Percentiles rank a stretch among this genome's conserved stretches.
phyloP scores from a whole-genome alignment of 2,329 filamentous ascomycete species.

The Ascochyta pisi region DNA sequence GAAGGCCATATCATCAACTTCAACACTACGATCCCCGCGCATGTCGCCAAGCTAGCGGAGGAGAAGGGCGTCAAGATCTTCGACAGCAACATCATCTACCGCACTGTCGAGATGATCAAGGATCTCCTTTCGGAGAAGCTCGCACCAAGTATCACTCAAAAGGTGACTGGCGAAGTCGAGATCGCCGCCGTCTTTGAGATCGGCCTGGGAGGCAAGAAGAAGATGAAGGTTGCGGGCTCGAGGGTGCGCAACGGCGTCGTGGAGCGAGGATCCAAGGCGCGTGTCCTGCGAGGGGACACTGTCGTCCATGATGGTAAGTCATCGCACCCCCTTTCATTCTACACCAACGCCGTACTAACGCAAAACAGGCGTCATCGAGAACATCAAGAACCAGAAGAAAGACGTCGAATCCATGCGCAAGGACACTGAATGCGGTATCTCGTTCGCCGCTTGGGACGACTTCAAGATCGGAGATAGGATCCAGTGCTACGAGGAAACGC shows the following conservation, averaged over 20 bases:
- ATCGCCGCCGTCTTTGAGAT: slow-evolving; percentile 84
- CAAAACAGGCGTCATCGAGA: slow-evolving; percentile 72
- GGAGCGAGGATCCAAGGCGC: slow-evolving; percentile 67
- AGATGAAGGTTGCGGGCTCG: slow-evolving; percentile 82
- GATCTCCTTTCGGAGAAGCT: slow-evolving; percentile 73
- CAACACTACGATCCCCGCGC: slow-evolving; percentile 73
- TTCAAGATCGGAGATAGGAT: slow-evolving; percentile 84
- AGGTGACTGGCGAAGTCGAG: slow-evolving; percentile 87
- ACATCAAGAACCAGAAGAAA: slow-evolving; percentile 91
- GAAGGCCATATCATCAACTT: slow-evolving; percentile 83
- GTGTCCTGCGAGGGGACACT: slow-evolving; percentile 74
- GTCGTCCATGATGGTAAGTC: slow-evolving; percentile 81
- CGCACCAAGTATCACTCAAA: slow-evolving; percentile 68
- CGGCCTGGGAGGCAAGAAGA: slow-evolving; percentile 73
- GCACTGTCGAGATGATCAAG: slow-evolving; percentile 75
- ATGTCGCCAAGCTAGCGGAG: slow-evolving; percentile 74
- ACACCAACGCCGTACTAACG: slow-evolving; percentile 6
- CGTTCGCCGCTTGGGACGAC: slow-evolving; percentile 79
- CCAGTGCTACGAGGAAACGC: slow-evolving; percentile 83
- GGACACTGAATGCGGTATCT: slow-evolving; percentile 91
- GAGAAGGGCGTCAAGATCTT: slow-evolving; percentile 76
- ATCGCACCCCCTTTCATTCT: neutral
- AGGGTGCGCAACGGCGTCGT: slow-evolving; percentile 84
- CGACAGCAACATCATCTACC: slow-evolving; percentile 87
- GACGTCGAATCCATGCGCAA: slow-evolving; percentile 89